Evolutionary conservation across 345 rosid species (phyloP).

Genomic region (Populus alba): DNA sequence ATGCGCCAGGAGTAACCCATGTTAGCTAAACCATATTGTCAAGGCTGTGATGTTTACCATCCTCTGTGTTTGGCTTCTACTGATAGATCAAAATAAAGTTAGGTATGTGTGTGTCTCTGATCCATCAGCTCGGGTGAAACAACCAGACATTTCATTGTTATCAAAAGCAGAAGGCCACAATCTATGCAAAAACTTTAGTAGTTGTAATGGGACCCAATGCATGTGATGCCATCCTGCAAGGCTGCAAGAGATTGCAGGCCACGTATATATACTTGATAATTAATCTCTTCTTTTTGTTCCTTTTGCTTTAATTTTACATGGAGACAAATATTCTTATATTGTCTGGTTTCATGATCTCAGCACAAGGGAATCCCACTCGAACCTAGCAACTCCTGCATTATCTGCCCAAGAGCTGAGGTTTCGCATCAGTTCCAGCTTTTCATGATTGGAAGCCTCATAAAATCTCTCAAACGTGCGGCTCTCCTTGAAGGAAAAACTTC

Average conservation of each 20-base stretch:
- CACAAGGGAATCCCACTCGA: background rate
- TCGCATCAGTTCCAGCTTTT: constrained; percentile 10
- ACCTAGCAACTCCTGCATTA: background rate
- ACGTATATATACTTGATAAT: background rate
- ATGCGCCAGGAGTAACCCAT: background rate
- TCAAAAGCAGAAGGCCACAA: constrained; percentile 8
- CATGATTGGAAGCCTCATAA: constrained; percentile 1
- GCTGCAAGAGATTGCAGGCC: background rate
- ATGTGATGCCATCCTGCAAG: constrained; percentile 14
- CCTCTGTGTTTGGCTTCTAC: background rate
- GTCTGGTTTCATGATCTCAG: background rate
- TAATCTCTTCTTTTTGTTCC: background rate
- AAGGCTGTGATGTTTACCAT: background rate
- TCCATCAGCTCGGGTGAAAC: constrained; percentile 13
- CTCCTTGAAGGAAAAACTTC: background rate
- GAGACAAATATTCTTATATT: constrained; percentile 7
- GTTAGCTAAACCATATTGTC: background rate
- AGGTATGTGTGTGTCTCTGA: constrained; percentile 3
- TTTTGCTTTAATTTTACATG: constrained; percentile 1
- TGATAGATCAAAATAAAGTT: background rate
- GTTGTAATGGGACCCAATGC: constrained; percentile 29
- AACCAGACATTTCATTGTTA: constrained; percentile 15
- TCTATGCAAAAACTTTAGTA: background rate
- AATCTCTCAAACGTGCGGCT: constrained; percentile 7
- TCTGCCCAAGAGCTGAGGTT: background rate